Conservation (phyloP, 2,329 filamentous ascomycete species). For the Arthrinium puccinioides region DNA sequence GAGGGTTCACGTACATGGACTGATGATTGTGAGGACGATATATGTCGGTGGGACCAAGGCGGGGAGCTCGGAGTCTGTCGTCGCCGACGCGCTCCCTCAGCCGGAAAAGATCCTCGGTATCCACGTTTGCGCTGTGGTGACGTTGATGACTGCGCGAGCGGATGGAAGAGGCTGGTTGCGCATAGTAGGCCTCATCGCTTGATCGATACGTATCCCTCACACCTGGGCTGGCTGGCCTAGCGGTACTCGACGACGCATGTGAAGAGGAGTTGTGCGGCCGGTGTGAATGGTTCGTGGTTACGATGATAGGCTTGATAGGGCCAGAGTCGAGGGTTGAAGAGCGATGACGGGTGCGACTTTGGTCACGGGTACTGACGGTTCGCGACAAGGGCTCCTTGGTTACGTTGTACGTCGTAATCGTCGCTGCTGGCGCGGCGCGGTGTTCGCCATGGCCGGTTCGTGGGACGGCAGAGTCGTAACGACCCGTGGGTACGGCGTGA, state of each 20-base stretch:
- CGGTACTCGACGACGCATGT: constrained; percentile 26
- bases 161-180: constrained; percentile 51
- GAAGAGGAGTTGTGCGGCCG: constrained; percentile 31
- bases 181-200: constrained; percentile 46
- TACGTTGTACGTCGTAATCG: constrained; percentile 50
- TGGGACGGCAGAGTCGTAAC: constrained; percentile 22
- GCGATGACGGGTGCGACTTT: constrained; percentile 37
- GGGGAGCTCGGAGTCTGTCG: constrained; percentile 31
- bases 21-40: constrained; percentile 41
- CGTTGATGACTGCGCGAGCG: constrained; percentile 41
- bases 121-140: constrained; percentile 40
- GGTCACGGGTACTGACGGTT: constrained; percentile 39
- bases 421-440: constrained; percentile 30
- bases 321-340: constrained; percentile 44
- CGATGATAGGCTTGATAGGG: constrained; percentile 45
- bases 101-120: constrained; percentile 44
- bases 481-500: constrained; percentile 41
- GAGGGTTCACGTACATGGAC: constrained; percentile 34
- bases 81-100: constrained; percentile 37
- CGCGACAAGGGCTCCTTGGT: constrained; percentile 43
- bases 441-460: constrained; percentile 27
- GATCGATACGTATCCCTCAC: constrained; percentile 41
- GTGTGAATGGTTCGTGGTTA: constrained; percentile 46
- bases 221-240: constrained; percentile 36
- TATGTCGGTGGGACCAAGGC: constrained; percentile 29